Conservation (phyloP, 441 rosid genomes). For the Melastoma candidum region DNA sequence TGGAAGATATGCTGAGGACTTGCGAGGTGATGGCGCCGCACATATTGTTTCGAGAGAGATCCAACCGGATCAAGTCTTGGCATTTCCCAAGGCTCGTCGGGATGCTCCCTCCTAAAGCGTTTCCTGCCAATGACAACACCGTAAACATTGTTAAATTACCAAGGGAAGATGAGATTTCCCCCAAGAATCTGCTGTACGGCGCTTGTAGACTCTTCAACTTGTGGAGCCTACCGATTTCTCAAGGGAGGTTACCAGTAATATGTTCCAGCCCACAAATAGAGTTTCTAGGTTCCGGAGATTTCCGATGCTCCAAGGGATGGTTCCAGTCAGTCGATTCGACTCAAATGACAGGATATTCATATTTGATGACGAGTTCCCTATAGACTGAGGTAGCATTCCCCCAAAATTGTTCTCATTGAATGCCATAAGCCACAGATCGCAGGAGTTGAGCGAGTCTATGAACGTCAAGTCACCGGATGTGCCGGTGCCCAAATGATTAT, state of each 20-base stretch:
- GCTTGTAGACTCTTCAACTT: background rate
- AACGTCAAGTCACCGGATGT: background rate
- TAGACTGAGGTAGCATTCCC: too few species aligned
- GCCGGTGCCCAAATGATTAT: background rate
- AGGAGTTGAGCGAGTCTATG: accelerated
- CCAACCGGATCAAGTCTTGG: background rate
- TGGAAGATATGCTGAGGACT: background rate
- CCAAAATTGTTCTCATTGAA: too few species aligned
- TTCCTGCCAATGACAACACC: background rate
- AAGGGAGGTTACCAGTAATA: background rate
- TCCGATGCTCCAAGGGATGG: background rate
- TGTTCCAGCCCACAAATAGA: accelerated
- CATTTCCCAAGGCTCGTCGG: background rate
- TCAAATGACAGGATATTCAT: too few species aligned
- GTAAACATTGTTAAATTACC: background rate
- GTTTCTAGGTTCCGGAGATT: background rate
- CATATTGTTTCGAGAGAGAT: background rate
- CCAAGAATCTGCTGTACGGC: background rate
- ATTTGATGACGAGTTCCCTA: too few species aligned
- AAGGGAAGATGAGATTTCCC: background rate
- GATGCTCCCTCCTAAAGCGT: background rate
- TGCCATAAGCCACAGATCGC: too few species aligned
- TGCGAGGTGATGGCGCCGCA: background rate
- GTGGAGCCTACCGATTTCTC: background rate
- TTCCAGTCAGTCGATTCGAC: background rate